These are phyloP conservation scores for Bipolaris gigantea DNA, from an alignment of 2,329 filamentous ascomycete species.

Conservation along the genomic window DNA sequence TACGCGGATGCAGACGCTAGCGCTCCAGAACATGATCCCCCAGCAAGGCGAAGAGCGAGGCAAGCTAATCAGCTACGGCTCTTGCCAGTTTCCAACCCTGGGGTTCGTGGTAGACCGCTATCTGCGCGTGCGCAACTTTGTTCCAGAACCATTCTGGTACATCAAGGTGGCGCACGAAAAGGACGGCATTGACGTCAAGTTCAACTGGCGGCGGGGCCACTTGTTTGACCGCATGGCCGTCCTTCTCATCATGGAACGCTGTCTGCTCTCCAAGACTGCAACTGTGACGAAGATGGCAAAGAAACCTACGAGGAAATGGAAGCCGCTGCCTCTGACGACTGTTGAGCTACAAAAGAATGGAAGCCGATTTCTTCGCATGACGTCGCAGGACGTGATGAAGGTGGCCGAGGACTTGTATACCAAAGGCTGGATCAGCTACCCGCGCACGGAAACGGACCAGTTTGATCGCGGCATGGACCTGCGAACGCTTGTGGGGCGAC, in stretches of 20 bases:
- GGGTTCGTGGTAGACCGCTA: conserved; percentile 98
- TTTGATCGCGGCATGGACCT: conserved; percentile 92
- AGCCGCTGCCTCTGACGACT: conserved; percentile 88
- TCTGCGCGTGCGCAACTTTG: conserved; percentile 89
- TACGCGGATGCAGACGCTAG: conserved; percentile 82
- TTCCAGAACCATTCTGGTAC: conserved; percentile 88
- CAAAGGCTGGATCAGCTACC: conserved; percentile 95
- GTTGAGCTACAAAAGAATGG: conserved; percentile 97
- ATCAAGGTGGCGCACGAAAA: conserved; percentile 82
- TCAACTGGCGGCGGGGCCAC: conserved; percentile 78
- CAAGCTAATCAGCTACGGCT: conserved; percentile 80
- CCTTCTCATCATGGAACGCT: conserved; percentile 81
- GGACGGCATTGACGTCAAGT: conserved; percentile 77
- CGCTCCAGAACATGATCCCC: conserved; percentile 70
- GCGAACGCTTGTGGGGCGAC: conserved; percentile 76
- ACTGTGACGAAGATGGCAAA: conserved; percentile 83
- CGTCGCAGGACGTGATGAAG: conserved; percentile 86
- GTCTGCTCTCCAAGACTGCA: conserved; percentile 73
- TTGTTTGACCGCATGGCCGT: conserved; percentile 87
- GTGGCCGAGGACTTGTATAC: conserved; percentile 85
- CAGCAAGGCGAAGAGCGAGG: conserved; percentile 63
- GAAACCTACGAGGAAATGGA: conserved; percentile 92
- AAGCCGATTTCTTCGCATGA: conserved; percentile 85
- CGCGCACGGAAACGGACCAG: conserved; percentile 93
- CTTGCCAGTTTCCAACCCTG: conserved; percentile 94